phyloP scores from a whole-genome alignment of 768 basidiomycete species.

The Gloeopeniophorella convolvens region DNA sequence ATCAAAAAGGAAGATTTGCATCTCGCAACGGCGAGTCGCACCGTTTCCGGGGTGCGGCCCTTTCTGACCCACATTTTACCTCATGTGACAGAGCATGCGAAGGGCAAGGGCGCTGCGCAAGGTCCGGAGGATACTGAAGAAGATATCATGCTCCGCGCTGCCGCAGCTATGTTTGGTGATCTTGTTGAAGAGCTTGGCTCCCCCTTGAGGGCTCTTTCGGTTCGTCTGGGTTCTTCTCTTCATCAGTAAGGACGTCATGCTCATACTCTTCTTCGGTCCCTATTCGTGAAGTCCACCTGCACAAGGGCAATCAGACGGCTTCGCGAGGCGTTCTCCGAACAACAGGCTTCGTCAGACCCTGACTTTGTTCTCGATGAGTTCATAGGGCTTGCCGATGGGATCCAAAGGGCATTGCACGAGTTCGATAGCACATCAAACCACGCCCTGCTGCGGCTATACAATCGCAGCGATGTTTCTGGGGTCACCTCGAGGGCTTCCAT shows the following conservation, averaged over 20 bases:
- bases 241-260: no score
- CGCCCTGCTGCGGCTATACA: constrained; percentile 72
- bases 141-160: constrained; percentile 46
- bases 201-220: constrained; percentile 67
- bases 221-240: constrained; percentile 30
- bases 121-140: constrained; percentile 23
- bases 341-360: constrained; percentile 26
- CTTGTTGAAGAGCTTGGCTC: constrained; percentile 75
- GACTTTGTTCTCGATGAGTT: constrained; percentile 54
- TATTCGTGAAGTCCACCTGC: constrained; percentile 46
- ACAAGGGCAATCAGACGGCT: constrained; percentile 55
- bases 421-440: constrained; percentile 84
- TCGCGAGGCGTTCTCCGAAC: constrained; percentile 56
- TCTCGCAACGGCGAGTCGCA: constrained; percentile 22
- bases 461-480: constrained; percentile 36
- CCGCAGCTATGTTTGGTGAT: constrained; percentile 71
- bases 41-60: no score
- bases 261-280: background rate
- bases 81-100: constrained; percentile 10
- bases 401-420: constrained; percentile 60
- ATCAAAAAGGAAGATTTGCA: constrained; percentile 38
- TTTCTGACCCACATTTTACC: no score
- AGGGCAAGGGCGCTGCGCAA: constrained; percentile 20
- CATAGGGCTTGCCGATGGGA: constrained; percentile 51
- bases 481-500: constrained; percentile 22